phyloP scores from a whole-genome alignment of 2,329 filamentous ascomycete species.

The Westerdykella sp. region DNA sequence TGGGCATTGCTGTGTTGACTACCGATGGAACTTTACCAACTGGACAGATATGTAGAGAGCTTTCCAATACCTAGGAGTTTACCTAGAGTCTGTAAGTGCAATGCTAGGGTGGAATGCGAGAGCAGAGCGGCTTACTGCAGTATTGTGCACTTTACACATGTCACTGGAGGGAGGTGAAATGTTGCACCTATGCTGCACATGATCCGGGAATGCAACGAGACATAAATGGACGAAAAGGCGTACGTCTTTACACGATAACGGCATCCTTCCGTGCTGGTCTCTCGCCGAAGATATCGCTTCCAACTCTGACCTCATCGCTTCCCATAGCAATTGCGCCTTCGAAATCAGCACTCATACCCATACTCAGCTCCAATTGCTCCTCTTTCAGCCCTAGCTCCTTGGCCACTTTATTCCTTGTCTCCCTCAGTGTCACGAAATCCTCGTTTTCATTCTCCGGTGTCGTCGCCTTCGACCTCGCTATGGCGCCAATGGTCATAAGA shows the following conservation, averaged over 20 bases:
- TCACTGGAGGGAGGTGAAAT: too few species aligned
- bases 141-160: too few species aligned
- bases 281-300: conserved; percentile 88
- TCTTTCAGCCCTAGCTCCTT: conserved; percentile 53
- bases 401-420: conserved; percentile 65
- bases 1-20: too few species aligned
- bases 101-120: too few species aligned
- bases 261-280: conserved; percentile 75
- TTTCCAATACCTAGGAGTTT: too few species aligned
- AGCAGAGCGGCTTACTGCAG: too few species aligned
- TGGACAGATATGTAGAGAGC: too few species aligned
- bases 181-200: too few species aligned
- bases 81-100: too few species aligned
- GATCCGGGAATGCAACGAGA: too few species aligned
- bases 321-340: conserved; percentile 79
- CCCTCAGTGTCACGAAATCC: conserved; percentile 67
- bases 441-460: conserved; percentile 76
- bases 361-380: conserved; percentile 75
- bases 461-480: conserved; percentile 72
- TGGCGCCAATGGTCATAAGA: conserved; percentile 95
- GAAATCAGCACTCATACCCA: conserved; percentile 98
- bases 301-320: conserved; percentile 83
- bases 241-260: conserved; percentile 48
- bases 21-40: too few species aligned
- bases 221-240: too few species aligned